These are phyloP conservation scores for Aureobasidium melanogenum DNA, from an alignment of 2,329 filamentous ascomycete species.

Conservation along the genomic window DNA sequence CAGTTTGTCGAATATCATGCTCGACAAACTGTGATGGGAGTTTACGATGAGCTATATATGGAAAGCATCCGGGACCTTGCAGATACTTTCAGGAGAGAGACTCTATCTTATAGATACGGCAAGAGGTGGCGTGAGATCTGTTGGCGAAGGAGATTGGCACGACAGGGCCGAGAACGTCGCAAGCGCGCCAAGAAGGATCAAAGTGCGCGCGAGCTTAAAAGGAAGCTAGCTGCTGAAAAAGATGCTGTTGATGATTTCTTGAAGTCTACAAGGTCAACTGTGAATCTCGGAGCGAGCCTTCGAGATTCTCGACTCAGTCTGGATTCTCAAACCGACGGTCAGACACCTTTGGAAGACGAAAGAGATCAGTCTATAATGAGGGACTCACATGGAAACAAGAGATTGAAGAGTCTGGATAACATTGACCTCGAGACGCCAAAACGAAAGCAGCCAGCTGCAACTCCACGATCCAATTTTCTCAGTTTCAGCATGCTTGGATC, in stretches of 20 bases:
- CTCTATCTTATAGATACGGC: constrained; percentile 29
- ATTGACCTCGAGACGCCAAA: constrained; percentile 11
- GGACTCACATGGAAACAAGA: constrained; percentile 18
- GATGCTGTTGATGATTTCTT: constrained; percentile 15
- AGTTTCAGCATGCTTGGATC: constrained; percentile 18
- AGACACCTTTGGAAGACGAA: background rate
- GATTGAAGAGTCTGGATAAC: constrained; percentile 21
- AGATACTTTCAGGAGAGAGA: constrained; percentile 23
- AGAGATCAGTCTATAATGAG: background rate
- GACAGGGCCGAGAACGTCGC: constrained; percentile 28
- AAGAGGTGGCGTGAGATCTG: constrained; percentile 29
- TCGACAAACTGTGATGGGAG: constrained; percentile 26
- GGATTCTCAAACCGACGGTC: background rate
- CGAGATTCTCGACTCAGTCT: background rate
- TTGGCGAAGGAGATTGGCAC: constrained; percentile 27
- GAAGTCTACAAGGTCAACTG: background rate
- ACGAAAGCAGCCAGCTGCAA: constrained; percentile 18
- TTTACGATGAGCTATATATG: constrained; percentile 24
- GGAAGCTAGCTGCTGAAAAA: constrained; percentile 18
- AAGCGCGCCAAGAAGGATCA: constrained; percentile 13
- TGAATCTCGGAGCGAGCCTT: background rate
- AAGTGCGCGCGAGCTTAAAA: constrained; percentile 17
- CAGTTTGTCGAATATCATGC: constrained; percentile 36
- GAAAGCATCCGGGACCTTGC: constrained; percentile 22
- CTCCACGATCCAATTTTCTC: constrained; percentile 23